A percentile compares a stretch with the other conserved stretches of the same genome.
phyloP scores from a whole-genome alignment of 2,329 filamentous ascomycete genomes.

The Penicillium sp. region DNA sequence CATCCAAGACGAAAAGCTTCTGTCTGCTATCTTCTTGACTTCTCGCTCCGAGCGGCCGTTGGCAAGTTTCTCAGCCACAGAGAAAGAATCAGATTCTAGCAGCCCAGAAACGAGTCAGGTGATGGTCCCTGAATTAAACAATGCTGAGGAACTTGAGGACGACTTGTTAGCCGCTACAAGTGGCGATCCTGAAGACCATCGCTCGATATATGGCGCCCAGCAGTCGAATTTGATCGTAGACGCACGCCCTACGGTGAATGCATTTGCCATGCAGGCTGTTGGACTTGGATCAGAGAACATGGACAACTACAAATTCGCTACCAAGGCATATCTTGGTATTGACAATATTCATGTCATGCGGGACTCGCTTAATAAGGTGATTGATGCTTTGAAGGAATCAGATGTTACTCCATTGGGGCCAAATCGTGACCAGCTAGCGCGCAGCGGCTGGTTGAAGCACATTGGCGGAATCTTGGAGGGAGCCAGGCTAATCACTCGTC shows the following conservation, averaged over 20 bases:
- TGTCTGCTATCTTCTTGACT: constrained; percentile 87
- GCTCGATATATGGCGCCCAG: constrained; percentile 82
- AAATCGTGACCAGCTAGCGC: constrained; percentile 74
- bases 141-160: constrained; percentile 67
- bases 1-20: constrained; percentile 91
- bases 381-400: constrained; percentile 88
- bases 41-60: constrained; percentile 51
- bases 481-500: constrained; percentile 76
- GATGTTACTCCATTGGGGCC: constrained; percentile 82
- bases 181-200: constrained; percentile 60
- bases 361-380: constrained; percentile 79
- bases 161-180: constrained; percentile 60
- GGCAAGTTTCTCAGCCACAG: constrained; percentile 40
- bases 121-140: constrained; percentile 55
- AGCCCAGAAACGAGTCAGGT: constrained; percentile 37
- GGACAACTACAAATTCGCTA: constrained; percentile 91
- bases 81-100: constrained; percentile 49
- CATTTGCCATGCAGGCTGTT: constrained; percentile 88
- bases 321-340: constrained; percentile 90
- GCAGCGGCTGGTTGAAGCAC: constrained; percentile 89
- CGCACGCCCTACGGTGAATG: constrained; percentile 90
- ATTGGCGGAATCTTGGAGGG: constrained; percentile 82
- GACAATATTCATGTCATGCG: constrained; percentile 99
- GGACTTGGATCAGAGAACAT: constrained; percentile 96
- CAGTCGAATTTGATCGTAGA: constrained; percentile 95